Conservation (phyloP, 371 early-diverging fungal genomes). For the Mortierella sp. region DNA sequence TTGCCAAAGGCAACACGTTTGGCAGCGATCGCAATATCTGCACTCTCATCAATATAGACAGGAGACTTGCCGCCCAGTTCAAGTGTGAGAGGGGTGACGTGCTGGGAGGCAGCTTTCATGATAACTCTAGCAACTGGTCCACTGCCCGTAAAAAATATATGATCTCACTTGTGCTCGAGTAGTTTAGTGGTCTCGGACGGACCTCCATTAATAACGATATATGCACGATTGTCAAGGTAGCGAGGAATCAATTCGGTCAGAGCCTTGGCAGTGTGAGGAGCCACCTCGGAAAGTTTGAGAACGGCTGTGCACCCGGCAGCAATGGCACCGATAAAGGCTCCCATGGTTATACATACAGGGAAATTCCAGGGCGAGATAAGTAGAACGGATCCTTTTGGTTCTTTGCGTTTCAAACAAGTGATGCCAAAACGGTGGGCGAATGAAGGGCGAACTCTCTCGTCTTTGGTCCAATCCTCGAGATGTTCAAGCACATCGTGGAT, state of each 20-base stretch:
- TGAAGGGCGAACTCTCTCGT: conserved; percentile 60
- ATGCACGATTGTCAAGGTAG: conserved; percentile 79
- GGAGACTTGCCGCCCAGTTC: conserved; percentile 94
- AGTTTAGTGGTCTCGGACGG: conserved; percentile 82
- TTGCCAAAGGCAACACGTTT: conserved; percentile 89
- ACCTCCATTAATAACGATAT: conserved; percentile 84
- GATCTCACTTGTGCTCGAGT: conserved; percentile 80
- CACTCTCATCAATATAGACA: conserved; percentile 71
- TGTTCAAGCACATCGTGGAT: conserved; percentile 66
- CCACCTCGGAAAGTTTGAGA: conserved; percentile 92
- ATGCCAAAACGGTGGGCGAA: conserved; percentile 59
- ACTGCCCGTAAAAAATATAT: conserved; percentile 92
- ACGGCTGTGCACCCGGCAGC: conserved; percentile 91
- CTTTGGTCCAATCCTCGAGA: conserved; percentile 71
- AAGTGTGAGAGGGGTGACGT: conserved; percentile 80
- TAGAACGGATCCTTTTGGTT: conserved; percentile 76
- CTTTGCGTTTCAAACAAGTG: conserved; percentile 66
- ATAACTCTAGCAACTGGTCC: conserved; percentile 82
- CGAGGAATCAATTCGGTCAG: conserved; percentile 75
- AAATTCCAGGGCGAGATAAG: conserved; percentile 16
- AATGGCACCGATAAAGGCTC: conserved; percentile 81
- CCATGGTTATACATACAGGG: too few relatives aligned
- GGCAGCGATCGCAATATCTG: conserved; percentile 75
- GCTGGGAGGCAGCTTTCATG: conserved; percentile 78
- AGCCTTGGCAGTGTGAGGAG: conserved; percentile 79